phyloP scores from a whole-genome alignment of 2,329 filamentous ascomycete genomes.

The Colletotrichum abscissum region DNA sequence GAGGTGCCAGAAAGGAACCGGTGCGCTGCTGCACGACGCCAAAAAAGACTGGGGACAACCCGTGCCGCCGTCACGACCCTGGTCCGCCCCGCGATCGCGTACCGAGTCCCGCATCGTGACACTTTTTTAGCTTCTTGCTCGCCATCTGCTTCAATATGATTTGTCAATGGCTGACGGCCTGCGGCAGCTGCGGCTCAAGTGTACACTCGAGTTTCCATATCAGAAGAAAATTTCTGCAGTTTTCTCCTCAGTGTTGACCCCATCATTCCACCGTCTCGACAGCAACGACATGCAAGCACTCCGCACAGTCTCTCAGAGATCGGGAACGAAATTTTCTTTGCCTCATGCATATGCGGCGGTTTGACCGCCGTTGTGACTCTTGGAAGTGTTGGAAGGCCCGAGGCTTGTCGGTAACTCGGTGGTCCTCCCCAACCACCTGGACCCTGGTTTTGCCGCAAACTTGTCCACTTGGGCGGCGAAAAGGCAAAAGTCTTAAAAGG shows the following conservation, averaged over 20 bases:
- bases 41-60: slow-evolving; percentile 8
- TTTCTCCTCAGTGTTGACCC: slow-evolving; percentile 13
- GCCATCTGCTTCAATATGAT: slow-evolving; percentile 26
- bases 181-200: slow-evolving; percentile 33
- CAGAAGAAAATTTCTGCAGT: slow-evolving; percentile 18
- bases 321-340: background rate
- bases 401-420: slow-evolving; percentile 9
- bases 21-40: slow-evolving; percentile 22
- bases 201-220: slow-evolving; percentile 16
- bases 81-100: slow-evolving; percentile 30
- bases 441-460: slow-evolving; percentile 19
- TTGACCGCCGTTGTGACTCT: slow-evolving; percentile 34
- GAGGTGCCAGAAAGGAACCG: slow-evolving; percentile 23
- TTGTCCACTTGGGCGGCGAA: slow-evolving; percentile 21
- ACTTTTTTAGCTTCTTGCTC: slow-evolving; percentile 21
- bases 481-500: background rate
- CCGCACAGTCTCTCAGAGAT: slow-evolving; percentile 6
- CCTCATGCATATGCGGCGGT: slow-evolving; percentile 15
- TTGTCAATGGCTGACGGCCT: slow-evolving; percentile 27
- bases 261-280: slow-evolving; percentile 20
- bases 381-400: slow-evolving; percentile 4
- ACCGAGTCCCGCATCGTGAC: slow-evolving; percentile 29
- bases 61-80: slow-evolving; percentile 25
- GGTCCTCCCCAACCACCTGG: slow-evolving; percentile 28
- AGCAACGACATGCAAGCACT: slow-evolving; percentile 19